Evolutionary conservation across 1,284 basidiomycete species (phyloP).

Genomic region (Heterobasidion parviporum): DNA sequence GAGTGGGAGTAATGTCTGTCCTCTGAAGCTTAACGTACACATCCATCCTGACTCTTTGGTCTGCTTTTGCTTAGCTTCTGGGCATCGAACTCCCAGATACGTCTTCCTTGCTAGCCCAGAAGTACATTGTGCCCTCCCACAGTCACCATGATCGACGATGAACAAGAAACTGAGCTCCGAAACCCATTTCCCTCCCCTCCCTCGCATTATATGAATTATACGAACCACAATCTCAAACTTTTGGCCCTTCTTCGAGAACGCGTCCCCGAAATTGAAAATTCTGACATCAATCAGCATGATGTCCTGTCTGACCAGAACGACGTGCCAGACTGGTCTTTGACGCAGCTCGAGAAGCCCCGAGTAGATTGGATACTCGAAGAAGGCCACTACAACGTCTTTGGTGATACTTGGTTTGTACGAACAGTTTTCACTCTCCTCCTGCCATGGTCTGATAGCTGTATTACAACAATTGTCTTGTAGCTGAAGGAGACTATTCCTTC

Average conservation of each 20-base stretch:
- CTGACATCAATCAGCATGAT: slow-evolving; percentile 44
- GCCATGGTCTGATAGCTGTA: not conserved
- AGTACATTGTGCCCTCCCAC: too few species aligned
- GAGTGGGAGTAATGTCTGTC: too few species aligned
- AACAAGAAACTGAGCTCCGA: slow-evolving; percentile 59
- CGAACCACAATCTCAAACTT: slow-evolving; percentile 58
- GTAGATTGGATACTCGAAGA: slow-evolving; percentile 75
- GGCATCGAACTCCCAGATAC: too few species aligned
- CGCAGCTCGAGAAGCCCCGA: slow-evolving; percentile 68
- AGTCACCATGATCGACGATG: slow-evolving; percentile 44
- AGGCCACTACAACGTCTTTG: slow-evolving; percentile 65
- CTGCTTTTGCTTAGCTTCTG: too few species aligned
- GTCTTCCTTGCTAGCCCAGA: too few species aligned
- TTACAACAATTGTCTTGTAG: slow-evolving; percentile 23
- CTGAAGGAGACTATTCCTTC: slow-evolving; percentile 72
- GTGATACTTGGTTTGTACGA: slow-evolving; percentile 74
- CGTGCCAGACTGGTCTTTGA: slow-evolving; percentile 64
- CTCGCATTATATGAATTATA: slow-evolving; percentile 67
- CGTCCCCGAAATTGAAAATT: slow-evolving; percentile 24
- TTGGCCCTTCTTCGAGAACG: slow-evolving; percentile 53
- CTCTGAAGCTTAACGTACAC: too few species aligned
- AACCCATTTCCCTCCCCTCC: slow-evolving; percentile 80
- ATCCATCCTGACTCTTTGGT: too few species aligned
- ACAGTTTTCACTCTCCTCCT: not conserved
- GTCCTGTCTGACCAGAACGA: slow-evolving; percentile 59